phyloP scores from a whole-genome alignment of 2,329 filamentous ascomycete genomes.

The Cladosporium colombiae region DNA sequence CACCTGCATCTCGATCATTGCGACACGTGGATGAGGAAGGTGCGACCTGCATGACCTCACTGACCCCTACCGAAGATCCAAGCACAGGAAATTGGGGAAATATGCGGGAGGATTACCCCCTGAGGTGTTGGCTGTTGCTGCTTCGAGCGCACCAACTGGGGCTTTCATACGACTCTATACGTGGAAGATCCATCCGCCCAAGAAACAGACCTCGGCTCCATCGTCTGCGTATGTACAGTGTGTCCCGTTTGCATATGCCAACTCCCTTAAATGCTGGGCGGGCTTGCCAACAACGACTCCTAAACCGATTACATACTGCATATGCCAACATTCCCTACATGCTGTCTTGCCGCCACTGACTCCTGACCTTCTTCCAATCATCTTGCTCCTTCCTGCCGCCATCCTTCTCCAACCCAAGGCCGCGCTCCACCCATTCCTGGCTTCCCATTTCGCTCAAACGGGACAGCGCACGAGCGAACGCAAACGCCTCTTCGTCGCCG shows the following conservation, averaged over 20 bases:
- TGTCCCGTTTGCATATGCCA: background rate
- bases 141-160: background rate
- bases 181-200: background rate
- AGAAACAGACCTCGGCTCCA: background rate
- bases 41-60: constrained; percentile 3
- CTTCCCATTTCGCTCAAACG: constrained; percentile 90
- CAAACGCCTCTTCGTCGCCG: constrained; percentile 94
- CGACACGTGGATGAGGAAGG: constrained; percentile 8
- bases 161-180: constrained; percentile 4
- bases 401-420: constrained; percentile 61
- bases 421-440: constrained; percentile 89
- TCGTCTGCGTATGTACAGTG: background rate
- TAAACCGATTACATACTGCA: background rate
- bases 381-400: constrained; percentile 68
- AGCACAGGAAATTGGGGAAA: background rate
- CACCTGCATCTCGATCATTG: background rate
- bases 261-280: background rate
- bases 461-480: constrained; percentile 85
- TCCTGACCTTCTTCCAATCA: constrained; percentile 65
- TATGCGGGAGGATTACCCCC: background rate
- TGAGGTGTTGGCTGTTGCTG: background rate
- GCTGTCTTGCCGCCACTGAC: constrained; percentile 67
- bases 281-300: background rate
- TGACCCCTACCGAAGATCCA: constrained; percentile 1
- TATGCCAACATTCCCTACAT: constrained; percentile 48